A percentile compares a stretch with the other conserved stretches of the same genome.
phyloP scores from a whole-genome alignment of 1,284 basidiomycete species.

The Moniliella sp. region DNA sequence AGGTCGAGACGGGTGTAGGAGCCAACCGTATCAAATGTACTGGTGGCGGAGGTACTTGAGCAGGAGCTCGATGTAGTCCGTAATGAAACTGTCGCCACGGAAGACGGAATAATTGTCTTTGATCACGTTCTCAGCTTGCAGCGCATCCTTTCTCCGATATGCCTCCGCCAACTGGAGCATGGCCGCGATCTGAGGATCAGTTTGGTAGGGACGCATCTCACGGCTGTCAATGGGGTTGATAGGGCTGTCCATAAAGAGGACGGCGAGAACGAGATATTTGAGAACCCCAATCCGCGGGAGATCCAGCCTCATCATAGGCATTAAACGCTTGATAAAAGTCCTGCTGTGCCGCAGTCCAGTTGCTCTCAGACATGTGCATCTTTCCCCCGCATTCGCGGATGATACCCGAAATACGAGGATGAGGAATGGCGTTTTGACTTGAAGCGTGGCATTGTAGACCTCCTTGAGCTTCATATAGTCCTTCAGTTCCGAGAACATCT shows the following conservation, averaged over 20 bases:
- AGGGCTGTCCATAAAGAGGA: slow-evolving; percentile 92
- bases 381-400: slow-evolving; percentile 98
- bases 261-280: slow-evolving; percentile 89
- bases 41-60: slow-evolving; percentile 75
- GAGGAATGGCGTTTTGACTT: slow-evolving; percentile 89
- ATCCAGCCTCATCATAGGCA: slow-evolving; percentile 94
- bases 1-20: slow-evolving; percentile 83
- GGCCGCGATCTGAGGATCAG: slow-evolving; percentile 79
- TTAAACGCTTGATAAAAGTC: slow-evolving; percentile 97
- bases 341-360: slow-evolving; percentile 86
- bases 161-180: slow-evolving; percentile 93
- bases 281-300: slow-evolving; percentile 88
- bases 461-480: slow-evolving; percentile 95
- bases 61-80: slow-evolving; percentile 77
- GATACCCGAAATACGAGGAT: slow-evolving; percentile 92
- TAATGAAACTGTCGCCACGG: slow-evolving; percentile 81
- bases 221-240: slow-evolving; percentile 98
- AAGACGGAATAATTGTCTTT: slow-evolving; percentile 78
- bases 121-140: slow-evolving; percentile 84
- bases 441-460: slow-evolving; percentile 81
- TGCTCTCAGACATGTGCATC: slow-evolving; percentile 99
- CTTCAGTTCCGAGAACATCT: slow-evolving; percentile 91
- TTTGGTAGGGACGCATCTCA: slow-evolving; percentile 98
- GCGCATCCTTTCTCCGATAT: slow-evolving; percentile 83
- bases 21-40: slow-evolving; percentile 94